Evolutionary conservation across 495 filamentous ascomycete species (phyloP).

Genomic region (Penicillium fimorum): DNA sequence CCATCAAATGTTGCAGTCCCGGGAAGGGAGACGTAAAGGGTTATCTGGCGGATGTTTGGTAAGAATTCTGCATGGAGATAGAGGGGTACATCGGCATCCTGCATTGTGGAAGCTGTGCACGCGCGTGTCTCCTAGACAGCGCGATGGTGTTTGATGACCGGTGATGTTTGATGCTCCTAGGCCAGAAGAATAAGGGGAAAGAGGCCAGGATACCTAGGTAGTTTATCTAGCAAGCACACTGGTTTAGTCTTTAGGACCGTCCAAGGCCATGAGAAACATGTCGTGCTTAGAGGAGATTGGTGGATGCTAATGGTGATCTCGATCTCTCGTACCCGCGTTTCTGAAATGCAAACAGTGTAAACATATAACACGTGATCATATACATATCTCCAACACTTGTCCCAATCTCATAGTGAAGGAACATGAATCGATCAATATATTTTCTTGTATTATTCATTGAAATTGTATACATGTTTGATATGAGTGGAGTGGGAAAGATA

Average conservation of each 20-base stretch:
- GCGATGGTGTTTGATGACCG: neutral
- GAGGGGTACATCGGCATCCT: constrained; percentile 19
- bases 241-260: neutral
- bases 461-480: neutral
- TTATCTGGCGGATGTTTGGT: constrained; percentile 80
- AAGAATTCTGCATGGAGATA: constrained; percentile 84
- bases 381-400: neutral
- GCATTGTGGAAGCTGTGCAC: neutral
- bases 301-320: neutral
- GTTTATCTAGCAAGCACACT: neutral
- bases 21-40: constrained; percentile 65
- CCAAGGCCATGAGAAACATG: neutral
- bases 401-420: neutral
- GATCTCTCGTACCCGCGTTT: neutral
- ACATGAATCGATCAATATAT: neutral
- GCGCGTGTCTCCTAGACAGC: neutral
- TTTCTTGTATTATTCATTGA: neutral
- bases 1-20: constrained; percentile 41
- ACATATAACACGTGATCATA: neutral
- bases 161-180: neutral
- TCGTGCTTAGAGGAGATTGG: neutral
- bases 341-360: constrained; percentile 5
- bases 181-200: neutral
- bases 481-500: neutral
- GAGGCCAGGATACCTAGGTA: no score